Evolutionary conservation across 257 asterid species (phyloP).

Genomic region (Solanum peruvianum): DNA sequence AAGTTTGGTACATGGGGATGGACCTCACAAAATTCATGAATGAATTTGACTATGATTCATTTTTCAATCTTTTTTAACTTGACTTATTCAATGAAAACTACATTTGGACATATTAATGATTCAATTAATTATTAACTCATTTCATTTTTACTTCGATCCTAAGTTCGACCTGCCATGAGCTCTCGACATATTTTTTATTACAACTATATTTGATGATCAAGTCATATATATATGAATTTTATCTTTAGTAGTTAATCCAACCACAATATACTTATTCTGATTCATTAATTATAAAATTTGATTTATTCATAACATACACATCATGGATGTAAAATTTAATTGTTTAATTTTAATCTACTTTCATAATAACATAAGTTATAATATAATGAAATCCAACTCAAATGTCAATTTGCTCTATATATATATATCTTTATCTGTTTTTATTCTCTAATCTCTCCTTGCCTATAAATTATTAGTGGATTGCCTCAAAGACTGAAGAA

Average conservation of each 20-base stretch:
- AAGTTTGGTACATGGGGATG: too few relatives aligned
- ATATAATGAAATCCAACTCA: not conserved
- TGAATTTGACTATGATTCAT: too few relatives aligned
- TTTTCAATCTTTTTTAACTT: not conserved
- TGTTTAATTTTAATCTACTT: too few relatives aligned
- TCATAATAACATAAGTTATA: too few relatives aligned
- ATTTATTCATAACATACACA: too few relatives aligned
- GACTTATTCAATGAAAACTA: not conserved
- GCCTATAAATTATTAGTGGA: not conserved
- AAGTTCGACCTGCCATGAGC: too few relatives aligned
- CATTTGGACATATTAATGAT: not conserved
- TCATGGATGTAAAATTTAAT: too few relatives aligned
- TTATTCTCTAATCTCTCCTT: not conserved
- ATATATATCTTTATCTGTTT: not conserved
- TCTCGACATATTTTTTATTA: too few relatives aligned
- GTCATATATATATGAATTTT: not conserved
- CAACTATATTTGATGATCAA: too few relatives aligned
- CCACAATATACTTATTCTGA: not conserved
- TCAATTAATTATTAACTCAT: not conserved
- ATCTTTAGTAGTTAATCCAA: not conserved
- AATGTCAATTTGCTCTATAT: not conserved
- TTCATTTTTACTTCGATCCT: not conserved
- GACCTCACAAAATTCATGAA: too few relatives aligned
- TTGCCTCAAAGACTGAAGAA: not conserved
- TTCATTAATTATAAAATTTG: too few relatives aligned